Base-by-base conservation (phyloP, 345 rosid genomes). In the Passiflora organensis region DNA sequence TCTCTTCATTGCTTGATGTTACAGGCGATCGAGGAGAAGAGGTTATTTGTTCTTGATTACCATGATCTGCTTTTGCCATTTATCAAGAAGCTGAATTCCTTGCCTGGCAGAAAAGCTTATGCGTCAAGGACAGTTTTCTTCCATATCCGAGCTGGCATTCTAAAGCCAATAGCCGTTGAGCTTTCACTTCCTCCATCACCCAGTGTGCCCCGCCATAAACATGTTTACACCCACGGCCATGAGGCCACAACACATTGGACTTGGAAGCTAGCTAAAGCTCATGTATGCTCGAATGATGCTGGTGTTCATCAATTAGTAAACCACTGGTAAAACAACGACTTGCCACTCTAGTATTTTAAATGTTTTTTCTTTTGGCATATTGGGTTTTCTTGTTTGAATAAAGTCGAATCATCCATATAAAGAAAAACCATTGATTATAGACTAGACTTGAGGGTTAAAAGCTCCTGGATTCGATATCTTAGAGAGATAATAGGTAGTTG, bases 251-350 rank as follows among this genome's bases (percentile, higher is more conserved):
- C 81, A 23, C 88, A 91, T 48, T 85, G 98, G 98, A 74, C 77
- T 32, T 91, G 98, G 98, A 91, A 91, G 64, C 80, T 79, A 59
- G 95, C 98, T 17, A 91, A 91, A 76, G 95, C 98, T 55, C 98
- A 91, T 59, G 98, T 88, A 55, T 76, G 83, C 70, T 80, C 93
- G 21, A 81, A 80, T 46, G 96, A 91, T 82, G 85, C 87, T 12
- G 98, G 98, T 6, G 69, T 88, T 55, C 98, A 91, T 57, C 98
- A 91, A 74, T 85, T 91, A 10, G 96, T 88, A 42, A 88, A 84
- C 70, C 98, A 91, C 69, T 91, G 96, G 98, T 88, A 78, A 73
- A 47, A 28, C n/a, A 51, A 21, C 34, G 13, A 11, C 51, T 69
- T 34, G 15, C 45, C n/a, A 39, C 32, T 24, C 39, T 10, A 32